Percentiles rank a stretch among this genome's conserved stretches.
Evolutionary conservation across 345 rosid genomes (phyloP).

Genomic region (Acer campestre): DNA sequence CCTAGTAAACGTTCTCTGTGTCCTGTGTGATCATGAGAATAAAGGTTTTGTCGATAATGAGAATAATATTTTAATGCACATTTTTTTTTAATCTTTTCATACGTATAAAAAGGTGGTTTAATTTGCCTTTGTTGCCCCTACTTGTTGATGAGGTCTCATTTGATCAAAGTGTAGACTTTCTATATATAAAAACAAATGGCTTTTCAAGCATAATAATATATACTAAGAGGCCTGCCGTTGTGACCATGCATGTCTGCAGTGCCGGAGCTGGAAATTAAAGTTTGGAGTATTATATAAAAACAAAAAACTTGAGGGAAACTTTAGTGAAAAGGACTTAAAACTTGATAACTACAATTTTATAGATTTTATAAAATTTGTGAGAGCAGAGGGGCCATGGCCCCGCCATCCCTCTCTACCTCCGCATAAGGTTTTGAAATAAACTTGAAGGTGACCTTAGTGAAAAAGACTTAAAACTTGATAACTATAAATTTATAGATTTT

Average conservation of each 20-base stretch:
- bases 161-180: slow-evolving; percentile 19
- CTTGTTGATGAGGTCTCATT: neutral
- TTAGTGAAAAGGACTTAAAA: too few relatives aligned
- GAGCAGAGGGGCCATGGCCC: too few relatives aligned
- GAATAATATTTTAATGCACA: neutral
- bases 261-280: too few relatives aligned
- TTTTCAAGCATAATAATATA: neutral
- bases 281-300: too few relatives aligned
- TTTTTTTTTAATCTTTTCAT: neutral
- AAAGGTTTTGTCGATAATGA: neutral
- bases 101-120: neutral
- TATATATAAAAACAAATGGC: neutral
- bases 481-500: too few relatives aligned
- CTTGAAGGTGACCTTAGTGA: too few relatives aligned
- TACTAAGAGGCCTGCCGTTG: neutral
- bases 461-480: too few relatives aligned
- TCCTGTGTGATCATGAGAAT: neutral
- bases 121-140: slow-evolving; percentile 2
- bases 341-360: too few relatives aligned
- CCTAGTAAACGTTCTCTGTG: neutral
- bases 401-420: too few relatives aligned
- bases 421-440: too few relatives aligned
- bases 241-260: slow-evolving; percentile 1
- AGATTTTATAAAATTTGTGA: too few relatives aligned
- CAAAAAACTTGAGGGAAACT: too few relatives aligned